Evolutionary conservation across 2,329 filamentous ascomycete species (phyloP), one percentile per base, ranked within the genome.

Genomic region (Lanzia echinophila): DNA sequence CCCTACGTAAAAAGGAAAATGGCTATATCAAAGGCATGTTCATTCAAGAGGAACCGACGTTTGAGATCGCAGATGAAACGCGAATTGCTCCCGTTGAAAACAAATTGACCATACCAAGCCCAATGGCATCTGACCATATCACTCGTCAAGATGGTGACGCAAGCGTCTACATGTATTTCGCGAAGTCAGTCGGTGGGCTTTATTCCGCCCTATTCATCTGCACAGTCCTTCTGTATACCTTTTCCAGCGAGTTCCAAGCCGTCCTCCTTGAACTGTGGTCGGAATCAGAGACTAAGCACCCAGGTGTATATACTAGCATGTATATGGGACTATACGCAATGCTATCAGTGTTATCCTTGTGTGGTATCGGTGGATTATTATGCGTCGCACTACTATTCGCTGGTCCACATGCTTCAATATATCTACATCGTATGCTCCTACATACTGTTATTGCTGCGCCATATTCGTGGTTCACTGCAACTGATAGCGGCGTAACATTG

Each of bases 391-490:
- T 50, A n/a, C 2, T 50, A 2, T 50, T 33, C 32, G 36, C 36
- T 20, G 47, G 36, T 0, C 36, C 38, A 41, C 32, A 22, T n/a
- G 36, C 24, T 6, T 24, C 39, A 2, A 32, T 42, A 1, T n/a
- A 13, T 32, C 75, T 81, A 52, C 78, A 81, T 56, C 68, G 68
- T 51, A 72, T 65, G 36, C 66, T 80, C 0, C 63, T 81, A 7
- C 68, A 68, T 12, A 78, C 75, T 2, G 75, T 79, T 5, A 55
- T 60, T 17, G 58, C 57, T 1, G 75, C 74, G 2, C 72, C 74
- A 1, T 56, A 77, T 50, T 58, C 62, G 3, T 63, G 62, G 19
- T 52, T 52, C 13, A 38, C 49, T 1, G 6, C 7, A 34, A 38
- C 33, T 7, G 49, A 52, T 19, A 52, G 31, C 41, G 49, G 49